Evolutionary conservation across 345 rosid genomes (phyloP).

Genomic region (Eucalyptus viminalis): DNA sequence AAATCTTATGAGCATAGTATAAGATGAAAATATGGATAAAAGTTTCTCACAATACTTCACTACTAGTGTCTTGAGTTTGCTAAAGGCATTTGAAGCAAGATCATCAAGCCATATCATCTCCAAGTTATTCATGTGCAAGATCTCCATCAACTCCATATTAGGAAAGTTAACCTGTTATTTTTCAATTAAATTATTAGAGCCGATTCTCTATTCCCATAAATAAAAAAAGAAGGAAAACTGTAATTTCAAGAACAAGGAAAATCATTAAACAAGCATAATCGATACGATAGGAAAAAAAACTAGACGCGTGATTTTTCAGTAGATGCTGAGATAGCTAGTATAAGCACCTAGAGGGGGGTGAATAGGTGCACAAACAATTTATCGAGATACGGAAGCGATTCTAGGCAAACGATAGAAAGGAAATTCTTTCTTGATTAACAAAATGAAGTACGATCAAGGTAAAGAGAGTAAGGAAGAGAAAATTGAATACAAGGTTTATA

Average conservation of each 20-base stretch:
- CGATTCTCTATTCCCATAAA: not conserved
- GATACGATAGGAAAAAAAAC: fast-evolving
- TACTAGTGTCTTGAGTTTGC: not conserved
- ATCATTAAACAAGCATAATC: not conserved
- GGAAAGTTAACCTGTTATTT: not conserved
- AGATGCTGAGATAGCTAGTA: no score
- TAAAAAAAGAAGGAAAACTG: no score
- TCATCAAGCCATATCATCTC: not conserved
- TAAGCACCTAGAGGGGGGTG: no score
- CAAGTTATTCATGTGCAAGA: not conserved
- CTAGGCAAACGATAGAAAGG: no score
- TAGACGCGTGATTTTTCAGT: fast-evolving
- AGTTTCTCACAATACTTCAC: not conserved
- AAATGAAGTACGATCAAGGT: no score
- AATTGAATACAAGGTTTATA: no score
- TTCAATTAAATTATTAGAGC: not conserved
- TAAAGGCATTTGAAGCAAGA: not conserved
- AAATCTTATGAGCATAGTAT: not conserved
- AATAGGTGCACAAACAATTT: no score
- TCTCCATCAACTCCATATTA: not conserved
- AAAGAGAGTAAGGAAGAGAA: no score
- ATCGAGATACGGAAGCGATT: no score
- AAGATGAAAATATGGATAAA: not conserved
- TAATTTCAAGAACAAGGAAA: not conserved
- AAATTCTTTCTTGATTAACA: no score